phyloP scores from a whole-genome alignment of 2,329 filamentous ascomycete genomes.

The Beauveria australis region DNA sequence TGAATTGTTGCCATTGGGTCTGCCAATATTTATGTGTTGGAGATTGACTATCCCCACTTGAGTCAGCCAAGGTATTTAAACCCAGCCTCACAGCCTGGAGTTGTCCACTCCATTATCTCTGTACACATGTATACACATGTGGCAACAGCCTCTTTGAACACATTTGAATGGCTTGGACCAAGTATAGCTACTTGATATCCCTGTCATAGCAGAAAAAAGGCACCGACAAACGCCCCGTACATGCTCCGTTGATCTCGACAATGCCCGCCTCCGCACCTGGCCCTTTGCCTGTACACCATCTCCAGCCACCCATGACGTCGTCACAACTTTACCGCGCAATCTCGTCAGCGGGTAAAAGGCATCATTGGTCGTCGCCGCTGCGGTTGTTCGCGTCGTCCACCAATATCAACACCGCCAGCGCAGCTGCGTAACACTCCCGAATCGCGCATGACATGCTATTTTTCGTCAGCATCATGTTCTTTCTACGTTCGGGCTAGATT shows the following conservation, averaged over 20 bases:
- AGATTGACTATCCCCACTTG: neutral
- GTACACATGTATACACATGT: too few relatives aligned
- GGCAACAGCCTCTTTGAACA: too few relatives aligned
- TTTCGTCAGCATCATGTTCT: neutral
- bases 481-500: too few relatives aligned
- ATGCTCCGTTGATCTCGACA: neutral
- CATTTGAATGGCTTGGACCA: neutral
- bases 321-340: neutral
- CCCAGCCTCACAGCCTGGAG: too few relatives aligned
- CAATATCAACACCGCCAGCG: slow-evolving; percentile 63
- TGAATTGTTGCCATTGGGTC: too few relatives aligned
- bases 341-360: neutral
- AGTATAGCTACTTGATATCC: neutral
- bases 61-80: neutral
- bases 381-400: slow-evolving; percentile 36
- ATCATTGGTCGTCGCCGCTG: neutral
- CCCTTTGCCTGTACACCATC: neutral
- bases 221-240: neutral
- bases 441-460: slow-evolving; percentile 63
- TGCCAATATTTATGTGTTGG: too few relatives aligned
- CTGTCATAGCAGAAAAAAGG: neutral
- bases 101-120: too few relatives aligned
- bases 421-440: slow-evolving; percentile 66
- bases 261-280: too few relatives aligned
- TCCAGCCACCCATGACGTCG: neutral